Base-by-base conservation (phyloP, 2,329 filamentous ascomycete species). In the Colletotrichum trifolii region DNA sequence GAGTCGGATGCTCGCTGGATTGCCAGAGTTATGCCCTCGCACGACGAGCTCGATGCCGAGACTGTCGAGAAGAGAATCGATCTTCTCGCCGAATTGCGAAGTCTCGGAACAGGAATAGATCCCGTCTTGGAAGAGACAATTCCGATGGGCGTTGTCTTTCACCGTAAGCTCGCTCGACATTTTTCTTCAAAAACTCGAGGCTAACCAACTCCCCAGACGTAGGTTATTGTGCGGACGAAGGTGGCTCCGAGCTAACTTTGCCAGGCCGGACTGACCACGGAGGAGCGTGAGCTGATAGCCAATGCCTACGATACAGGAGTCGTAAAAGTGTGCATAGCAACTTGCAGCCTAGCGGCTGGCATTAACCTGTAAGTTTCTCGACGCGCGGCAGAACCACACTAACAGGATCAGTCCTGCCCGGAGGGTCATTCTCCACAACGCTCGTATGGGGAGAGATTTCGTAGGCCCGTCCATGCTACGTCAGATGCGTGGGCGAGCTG, bases 281-380 rank as follows among this genome's bases (percentile, higher is more conserved):
- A 94, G 76, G 91, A 94, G 73, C 84, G 91, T 53, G 90, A 93
- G 53, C 77, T 93, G 8, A 84, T 94, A 58, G 88, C 91, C 2
- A 83, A 83, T 40, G 90, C 90, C 11, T 94, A 93, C 69, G 91
- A 94, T 72, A 75, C 79, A 43, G 90, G 91, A 1, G 80, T 85
- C 6, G 73, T 94, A 15, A 89, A 90, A 69, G 87, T 93, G 1
- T 89, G 92, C 56, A 87, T 93, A 13, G 91, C 91, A 42, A 94
- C 91, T 2, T 93, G 91, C 71, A 93, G 90, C 73, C 83, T 94
- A 61, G 91, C 91, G n/a, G 91, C 91, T 12, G 91, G 91, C n/a
- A 92, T 94, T 64, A 94, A 94, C 75, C 78, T 94, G 71, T 82
- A 66, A 62, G 77, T 68, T 11, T 34, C 9, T 25, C 25, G 25